Base-by-base conservation (phyloP, 805 yeast genomes). In the Yamadazyma scolyti region DNA sequence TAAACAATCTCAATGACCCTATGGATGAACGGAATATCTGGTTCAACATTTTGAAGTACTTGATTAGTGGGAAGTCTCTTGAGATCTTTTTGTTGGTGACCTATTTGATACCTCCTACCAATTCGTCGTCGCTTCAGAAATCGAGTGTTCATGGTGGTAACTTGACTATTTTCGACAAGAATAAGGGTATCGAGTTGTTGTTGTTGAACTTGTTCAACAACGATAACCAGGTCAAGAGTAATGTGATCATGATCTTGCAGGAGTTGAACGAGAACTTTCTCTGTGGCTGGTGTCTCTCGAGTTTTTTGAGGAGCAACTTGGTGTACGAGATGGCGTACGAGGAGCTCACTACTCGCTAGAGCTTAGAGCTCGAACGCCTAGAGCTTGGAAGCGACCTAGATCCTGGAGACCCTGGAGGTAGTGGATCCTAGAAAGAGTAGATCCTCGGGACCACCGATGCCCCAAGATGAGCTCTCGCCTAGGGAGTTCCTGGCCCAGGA, bases 201-300 rank as follows among this genome's bases (percentile, higher is more conserved):
- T 44, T 65, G 22, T 42, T 67, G 12, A 67, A 66, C 31, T 46
- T 68, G 28, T 68, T 66, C 43, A 65, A 68, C 39, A 51, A 44
- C 23, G 70, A 67, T 32, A 52, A 61, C 34, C 62, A 57, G 33
- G 47, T 66, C 20, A 66, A 65, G 42, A 46, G 59, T 9, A 64
- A 59, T 33, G 47, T 66, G 7, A 52, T 63, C 15, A 59, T 61
- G 66, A 66, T 66, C 13, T 34, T 66, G 26, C 68, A 64, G 36
- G 71, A 66, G 45, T 48, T 66, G 15, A 65, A 55, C 35, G 70
- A 65, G 25, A 64, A 65, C 46, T 58, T 58, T 29, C 43, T 66
- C 16, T 65, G 71, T 39, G 70, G 68, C 6, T 66, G 72, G 72
- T 65, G 71, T 42, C 46, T 65, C 23, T 49, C 48, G 14, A 59